Base-by-base conservation (phyloP, 148 eudicot genomes). In the Pharnaceum exiguum region DNA sequence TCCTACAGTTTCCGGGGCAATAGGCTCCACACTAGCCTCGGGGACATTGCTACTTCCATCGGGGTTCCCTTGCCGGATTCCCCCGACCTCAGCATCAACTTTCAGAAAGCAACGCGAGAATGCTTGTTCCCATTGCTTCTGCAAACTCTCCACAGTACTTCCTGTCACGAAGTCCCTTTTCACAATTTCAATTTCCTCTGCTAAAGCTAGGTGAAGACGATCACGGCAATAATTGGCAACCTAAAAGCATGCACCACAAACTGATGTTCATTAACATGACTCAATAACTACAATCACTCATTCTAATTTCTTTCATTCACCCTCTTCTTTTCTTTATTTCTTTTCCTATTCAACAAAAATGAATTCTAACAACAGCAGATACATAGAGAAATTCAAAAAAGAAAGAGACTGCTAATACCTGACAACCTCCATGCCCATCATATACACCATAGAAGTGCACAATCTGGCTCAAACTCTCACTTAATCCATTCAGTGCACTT, bases 391-490 rank as follows among this genome's bases (percentile, higher is more conserved):
- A 0, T 18, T n/a, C 32, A 36, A 18, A 40, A 11, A 46, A 26
- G 28, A 42, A 49, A 57, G 32, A 57, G 17, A 30, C 12, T 15
- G 10, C 13, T 33, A 18, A 13, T 62, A 81, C 86, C 86, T 81
- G 82, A 69, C 70, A 69, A 38, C 86, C 86, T 19, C 86, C 86
- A 47, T 77, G 86, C 13, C 86, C 86, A 66, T 81, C 86, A 66
- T 81, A 81, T 62, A 81, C 86, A 46, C 82, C 77, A 55, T 75
- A 77, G 44, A 81, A 75, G 56, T 75, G 70, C 23, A 57, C 67
- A 28, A 55, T 48, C 37, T 81, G 75, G 47, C 59, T 62, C 47
- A 66, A 47, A 48, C 56, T 46, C 26, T 66, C 73, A 47, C 66
- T 51, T 9, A 64, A 48, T 51, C 71, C 77, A 52, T 74, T 73